Evolutionary conservation across 805 yeast species (phyloP), one percentile per base, ranked within the genome.

Genomic region (Starmerella potacharoeniae): DNA sequence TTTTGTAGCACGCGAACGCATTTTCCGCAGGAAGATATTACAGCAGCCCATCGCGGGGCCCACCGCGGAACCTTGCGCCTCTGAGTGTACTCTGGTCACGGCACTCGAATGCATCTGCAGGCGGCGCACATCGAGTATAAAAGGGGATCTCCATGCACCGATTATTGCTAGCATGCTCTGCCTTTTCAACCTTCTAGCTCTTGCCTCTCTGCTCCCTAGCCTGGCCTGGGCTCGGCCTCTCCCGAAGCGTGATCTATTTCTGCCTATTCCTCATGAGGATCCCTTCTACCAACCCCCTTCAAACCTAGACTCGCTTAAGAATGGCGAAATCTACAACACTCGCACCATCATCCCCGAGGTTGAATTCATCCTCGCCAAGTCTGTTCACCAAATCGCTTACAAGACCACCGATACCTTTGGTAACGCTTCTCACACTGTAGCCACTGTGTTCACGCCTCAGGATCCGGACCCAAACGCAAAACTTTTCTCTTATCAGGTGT

Each of bases 401-500:
- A 10, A 14, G 13, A 36, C 39, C 6, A 11, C 16, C n/a, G 39
- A 36, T 13, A 36, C 39, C 13, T 36, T 36, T 14, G 39, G 39
- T 5, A 36, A 36, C 4, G 39, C 39, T 11, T 36, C 39, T 2
- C 39, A 36, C n/a, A 36, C 39, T 2, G 39, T 36, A 6, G 39
- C 39, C n/a, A 36, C 39, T 6, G 39, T 36, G 7, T 36, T 36
- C 39, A 36, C 39, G n/a, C 39, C 39, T 10, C 39, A 36, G 16
- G 6, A 36, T 13, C 39, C 39, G 13, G 39, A 36, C 39, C 7
- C 52, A 22, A 47, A 54, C 14, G 34, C 45, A n/a, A 57, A 57
- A 31, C 44, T 64, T 6, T 40, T 64, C 28, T 61, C 66, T 6
- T 64, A 56, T 51, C 64, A 64, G 48, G 42, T 58, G 29, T 59